These are phyloP conservation scores for Talaromyces adpressus DNA, from an alignment of 495 filamentous ascomycete genomes.

Conservation along the genomic window DNA sequence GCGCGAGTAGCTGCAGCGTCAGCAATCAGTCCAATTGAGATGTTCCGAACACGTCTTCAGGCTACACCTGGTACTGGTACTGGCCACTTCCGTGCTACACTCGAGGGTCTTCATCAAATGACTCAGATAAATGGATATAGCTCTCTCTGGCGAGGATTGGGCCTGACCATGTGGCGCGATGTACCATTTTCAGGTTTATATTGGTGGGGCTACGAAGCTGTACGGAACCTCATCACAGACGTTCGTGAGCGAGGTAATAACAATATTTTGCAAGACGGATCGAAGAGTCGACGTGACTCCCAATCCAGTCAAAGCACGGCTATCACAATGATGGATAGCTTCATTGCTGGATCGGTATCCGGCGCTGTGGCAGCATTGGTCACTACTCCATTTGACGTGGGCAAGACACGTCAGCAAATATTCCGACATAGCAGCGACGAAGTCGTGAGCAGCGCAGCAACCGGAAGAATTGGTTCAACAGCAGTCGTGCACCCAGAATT, in stretches of 20 bases:
- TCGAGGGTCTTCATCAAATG: conserved; percentile 72
- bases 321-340: conserved; percentile 77
- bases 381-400: conserved; percentile 95
- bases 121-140: conserved; percentile 65
- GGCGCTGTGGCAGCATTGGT: conserved; percentile 82
- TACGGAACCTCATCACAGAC: conserved; percentile 58
- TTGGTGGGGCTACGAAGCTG: conserved; percentile 93
- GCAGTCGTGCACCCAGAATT: conserved; percentile 55
- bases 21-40: conserved; percentile 84
- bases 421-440: conserved; percentile 48
- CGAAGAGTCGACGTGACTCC: conserved; percentile 28
- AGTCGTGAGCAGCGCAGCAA: conserved; percentile 13
- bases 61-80: conserved; percentile 51
- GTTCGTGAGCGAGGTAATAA: conserved; percentile 44
- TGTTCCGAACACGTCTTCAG: conserved; percentile 90
- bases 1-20: conserved; percentile 77
- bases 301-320: conserved; percentile 39
- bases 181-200: conserved; percentile 96
- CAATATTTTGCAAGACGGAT: conserved; percentile 46
- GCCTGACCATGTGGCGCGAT: conserved; percentile 90
- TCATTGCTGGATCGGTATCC: conserved; percentile 74
- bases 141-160: conserved; percentile 88
- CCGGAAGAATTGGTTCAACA: conserved; percentile 7
- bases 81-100: conserved; percentile 64
- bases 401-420: conserved; percentile 91